A percentile compares a stretch with the other conserved stretches of the same genome.
Conservation (phyloP, 2,329 filamentous ascomycete genomes). For the Colletotrichum eleusines region DNA sequence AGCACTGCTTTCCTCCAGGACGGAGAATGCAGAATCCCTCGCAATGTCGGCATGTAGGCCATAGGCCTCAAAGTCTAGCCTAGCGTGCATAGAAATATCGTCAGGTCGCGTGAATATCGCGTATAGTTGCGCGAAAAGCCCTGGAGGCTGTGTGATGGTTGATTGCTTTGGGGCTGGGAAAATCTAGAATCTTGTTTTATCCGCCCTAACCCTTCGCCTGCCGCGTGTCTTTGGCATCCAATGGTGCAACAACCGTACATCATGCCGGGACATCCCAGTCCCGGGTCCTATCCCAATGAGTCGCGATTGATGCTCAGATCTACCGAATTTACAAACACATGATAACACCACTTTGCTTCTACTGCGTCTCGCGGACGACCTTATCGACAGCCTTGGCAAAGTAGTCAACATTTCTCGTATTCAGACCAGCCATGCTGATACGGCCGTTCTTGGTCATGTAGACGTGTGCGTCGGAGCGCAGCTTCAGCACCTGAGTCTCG, state of each 20-base stretch:
- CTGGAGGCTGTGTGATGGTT: slow-evolving; percentile 20
- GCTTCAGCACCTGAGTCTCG: slow-evolving; percentile 78
- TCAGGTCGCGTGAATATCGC: no score
- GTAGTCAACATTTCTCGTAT: slow-evolving; percentile 92
- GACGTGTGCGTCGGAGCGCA: slow-evolving; percentile 78
- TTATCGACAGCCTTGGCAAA: slow-evolving; percentile 90
- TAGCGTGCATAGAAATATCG: background rate
- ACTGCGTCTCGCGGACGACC: slow-evolving; percentile 72
- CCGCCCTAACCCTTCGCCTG: slow-evolving; percentile 19
- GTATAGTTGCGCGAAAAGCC: background rate
- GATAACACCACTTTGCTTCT: background rate
- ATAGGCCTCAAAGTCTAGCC: background rate
- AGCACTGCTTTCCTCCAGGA: background rate
- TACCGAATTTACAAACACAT: background rate
- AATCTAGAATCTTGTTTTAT: slow-evolving; percentile 28
- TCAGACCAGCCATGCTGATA: slow-evolving; percentile 98
- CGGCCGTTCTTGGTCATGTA: slow-evolving; percentile 99
- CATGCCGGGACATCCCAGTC: slow-evolving; percentile 10
- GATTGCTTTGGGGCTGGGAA: slow-evolving; percentile 27
- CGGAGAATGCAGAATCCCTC: background rate
- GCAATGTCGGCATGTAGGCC: background rate
- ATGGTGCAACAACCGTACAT: background rate
- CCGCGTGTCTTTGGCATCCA: slow-evolving; percentile 15
- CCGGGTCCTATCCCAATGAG: slow-evolving; percentile 8
- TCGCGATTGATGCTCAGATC: slow-evolving; percentile 1